These are phyloP conservation scores for Boletus barrowsii DNA, from an alignment of 768 basidiomycete species.

Conservation along the genomic window DNA sequence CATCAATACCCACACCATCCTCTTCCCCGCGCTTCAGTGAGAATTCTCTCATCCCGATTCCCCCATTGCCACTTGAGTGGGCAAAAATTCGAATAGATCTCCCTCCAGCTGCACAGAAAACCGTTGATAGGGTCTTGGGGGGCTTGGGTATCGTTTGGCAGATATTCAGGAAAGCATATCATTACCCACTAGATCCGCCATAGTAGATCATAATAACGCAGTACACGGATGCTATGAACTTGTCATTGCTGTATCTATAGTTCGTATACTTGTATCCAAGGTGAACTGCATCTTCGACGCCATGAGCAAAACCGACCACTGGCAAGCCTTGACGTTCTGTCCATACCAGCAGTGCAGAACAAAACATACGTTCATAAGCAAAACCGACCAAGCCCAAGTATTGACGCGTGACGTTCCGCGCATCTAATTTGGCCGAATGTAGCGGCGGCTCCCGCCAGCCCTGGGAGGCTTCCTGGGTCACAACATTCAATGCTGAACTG, in stretches of 20 bases:
- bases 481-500: too few relatives aligned
- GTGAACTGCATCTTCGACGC: too few relatives aligned
- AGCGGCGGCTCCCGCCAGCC: too few relatives aligned
- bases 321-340: too few relatives aligned
- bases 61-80: slow-evolving; percentile 29
- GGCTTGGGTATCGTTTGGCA: slow-evolving; percentile 31
- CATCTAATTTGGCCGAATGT: too few relatives aligned
- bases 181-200: slow-evolving; percentile 35
- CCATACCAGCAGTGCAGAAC: too few relatives aligned
- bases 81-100: slow-evolving; percentile 25
- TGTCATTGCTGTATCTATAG: slow-evolving; percentile 13
- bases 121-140: slow-evolving; percentile 25
- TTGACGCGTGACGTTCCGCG: too few relatives aligned
- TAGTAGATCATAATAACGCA: slow-evolving; percentile 3
- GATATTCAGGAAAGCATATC: slow-evolving; percentile 29
- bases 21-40: slow-evolving; percentile 10
- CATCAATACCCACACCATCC: slow-evolving; percentile 14
- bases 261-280: not conserved
- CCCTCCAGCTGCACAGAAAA: slow-evolving; percentile 20
- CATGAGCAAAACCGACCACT: too few relatives aligned
- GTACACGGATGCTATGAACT: slow-evolving; percentile 10
- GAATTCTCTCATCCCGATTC: slow-evolving; percentile 19
- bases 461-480: too few relatives aligned
- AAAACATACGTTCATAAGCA: too few relatives aligned
- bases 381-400: too few relatives aligned